Conservation (phyloP, 257 asterid genomes). For the Scutellaria baicalensis region DNA sequence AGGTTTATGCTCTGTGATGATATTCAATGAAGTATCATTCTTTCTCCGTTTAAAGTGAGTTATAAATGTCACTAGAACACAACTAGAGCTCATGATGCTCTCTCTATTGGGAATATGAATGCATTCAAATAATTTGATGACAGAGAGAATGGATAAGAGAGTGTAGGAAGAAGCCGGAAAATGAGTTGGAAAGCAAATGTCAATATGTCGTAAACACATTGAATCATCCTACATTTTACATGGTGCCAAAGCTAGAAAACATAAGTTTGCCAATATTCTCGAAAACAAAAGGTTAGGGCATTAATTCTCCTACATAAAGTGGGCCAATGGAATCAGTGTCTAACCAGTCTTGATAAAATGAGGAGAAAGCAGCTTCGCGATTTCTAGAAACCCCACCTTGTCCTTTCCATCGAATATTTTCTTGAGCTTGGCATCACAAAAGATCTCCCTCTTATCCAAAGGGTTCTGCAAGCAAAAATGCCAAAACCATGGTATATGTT, state of each 20-base stretch:
- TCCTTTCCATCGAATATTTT: slow-evolving; percentile 49
- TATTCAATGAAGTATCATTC: not conserved
- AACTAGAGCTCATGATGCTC: not conserved
- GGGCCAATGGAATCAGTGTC: not conserved
- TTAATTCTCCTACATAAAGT: not conserved
- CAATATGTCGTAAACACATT: not conserved
- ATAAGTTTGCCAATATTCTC: not conserved
- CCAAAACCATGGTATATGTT: not conserved
- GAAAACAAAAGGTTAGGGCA: slow-evolving; percentile 9
- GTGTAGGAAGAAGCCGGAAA: not conserved
- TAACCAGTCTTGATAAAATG: slow-evolving; percentile 42
- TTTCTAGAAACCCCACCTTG: slow-evolving; percentile 51
- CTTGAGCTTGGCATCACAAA: slow-evolving; percentile 56
- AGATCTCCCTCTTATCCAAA: slow-evolving; percentile 43
- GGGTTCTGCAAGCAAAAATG: slow-evolving; percentile 41
- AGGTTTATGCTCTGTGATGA: not conserved
- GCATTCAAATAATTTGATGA: not conserved
- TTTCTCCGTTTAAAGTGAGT: not conserved
- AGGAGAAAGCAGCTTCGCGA: slow-evolving; percentile 43
- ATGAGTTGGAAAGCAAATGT: not conserved
- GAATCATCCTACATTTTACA: slow-evolving; percentile 25
- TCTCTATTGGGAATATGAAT: not conserved
- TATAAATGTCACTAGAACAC: not conserved
- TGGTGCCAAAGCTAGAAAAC: slow-evolving; percentile 14
- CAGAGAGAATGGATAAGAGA: not conserved